Conservation (phyloP, 108 stramenopile species). For the Aurantiochytrium sp. region DNA sequence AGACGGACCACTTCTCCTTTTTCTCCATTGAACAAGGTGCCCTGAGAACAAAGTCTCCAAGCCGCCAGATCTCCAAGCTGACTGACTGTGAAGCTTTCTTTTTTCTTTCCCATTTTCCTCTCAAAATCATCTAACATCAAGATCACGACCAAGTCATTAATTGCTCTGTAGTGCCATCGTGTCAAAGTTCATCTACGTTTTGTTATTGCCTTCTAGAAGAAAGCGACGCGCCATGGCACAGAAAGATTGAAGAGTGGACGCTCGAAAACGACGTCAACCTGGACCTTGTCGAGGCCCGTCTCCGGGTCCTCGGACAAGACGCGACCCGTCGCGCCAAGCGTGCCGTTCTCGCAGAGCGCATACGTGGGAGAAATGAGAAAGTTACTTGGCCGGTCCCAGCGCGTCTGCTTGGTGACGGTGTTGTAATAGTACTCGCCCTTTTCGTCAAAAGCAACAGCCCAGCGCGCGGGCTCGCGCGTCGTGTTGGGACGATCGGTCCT, state of each 20-base stretch:
- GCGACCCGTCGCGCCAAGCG: background rate
- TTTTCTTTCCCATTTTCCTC: no score
- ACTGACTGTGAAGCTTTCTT: no score
- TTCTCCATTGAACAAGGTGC: no score
- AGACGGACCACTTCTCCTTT: no score
- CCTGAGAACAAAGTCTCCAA: no score
- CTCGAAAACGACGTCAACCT: background rate
- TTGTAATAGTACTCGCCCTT: slow-evolving; percentile 6
- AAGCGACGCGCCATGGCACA: background rate
- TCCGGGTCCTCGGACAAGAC: background rate
- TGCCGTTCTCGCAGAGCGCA: background rate
- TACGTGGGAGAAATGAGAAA: background rate
- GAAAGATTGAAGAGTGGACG: background rate
- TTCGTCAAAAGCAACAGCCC: background rate
- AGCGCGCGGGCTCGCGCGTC: background rate
- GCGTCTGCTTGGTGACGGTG: background rate
- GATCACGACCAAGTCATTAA: no score
- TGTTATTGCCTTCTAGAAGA: background rate
- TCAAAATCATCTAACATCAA: no score
- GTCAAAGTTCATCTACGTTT: no score
- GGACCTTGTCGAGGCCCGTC: background rate
- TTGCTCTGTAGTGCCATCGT: no score
- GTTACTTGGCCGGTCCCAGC: background rate
- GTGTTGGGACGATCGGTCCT: background rate
- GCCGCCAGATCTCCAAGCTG: no score